phyloP scores from a whole-genome alignment of 164 flowering plant genomes.

The Sedum album region DNA sequence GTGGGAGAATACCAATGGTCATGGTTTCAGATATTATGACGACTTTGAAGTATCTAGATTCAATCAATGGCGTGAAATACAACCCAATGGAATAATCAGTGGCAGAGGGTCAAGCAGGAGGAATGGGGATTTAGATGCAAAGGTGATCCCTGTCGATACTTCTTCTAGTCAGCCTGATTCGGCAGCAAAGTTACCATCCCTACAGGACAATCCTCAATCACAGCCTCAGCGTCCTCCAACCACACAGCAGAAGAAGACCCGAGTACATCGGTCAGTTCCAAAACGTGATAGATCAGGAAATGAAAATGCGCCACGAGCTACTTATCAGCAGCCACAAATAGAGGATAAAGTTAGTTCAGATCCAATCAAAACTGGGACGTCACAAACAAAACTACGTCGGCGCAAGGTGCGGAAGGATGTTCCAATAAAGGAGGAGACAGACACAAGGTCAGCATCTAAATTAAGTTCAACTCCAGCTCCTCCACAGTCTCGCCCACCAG shows the following conservation, averaged over 20 bases:
- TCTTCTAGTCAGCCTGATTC: neutral
- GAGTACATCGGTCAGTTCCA: slow-evolving; percentile 2
- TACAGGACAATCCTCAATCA: neutral
- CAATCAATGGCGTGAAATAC: slow-evolving; percentile 15
- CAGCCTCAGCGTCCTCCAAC: neutral
- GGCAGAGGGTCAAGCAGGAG: slow-evolving; percentile 10
- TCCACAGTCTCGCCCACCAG: slow-evolving; percentile 13
- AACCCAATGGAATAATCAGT: neutral
- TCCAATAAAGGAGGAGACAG: neutral
- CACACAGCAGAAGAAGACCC: neutral
- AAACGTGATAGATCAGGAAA: neutral
- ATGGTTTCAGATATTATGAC: slow-evolving; percentile 39
- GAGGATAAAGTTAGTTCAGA: neutral
- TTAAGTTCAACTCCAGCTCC: slow-evolving; percentile 11
- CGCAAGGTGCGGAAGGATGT: neutral
- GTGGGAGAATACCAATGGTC: slow-evolving; percentile 22
- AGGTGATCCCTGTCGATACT: slow-evolving; percentile 47
- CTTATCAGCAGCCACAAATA: neutral
- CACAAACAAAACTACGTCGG: neutral
- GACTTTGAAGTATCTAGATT: slow-evolving; percentile 44
- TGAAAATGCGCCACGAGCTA: neutral
- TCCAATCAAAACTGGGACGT: neutral
- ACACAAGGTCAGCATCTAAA: slow-evolving; percentile 14
- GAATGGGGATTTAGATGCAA: slow-evolving; percentile 19
- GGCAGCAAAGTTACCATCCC: neutral